Conservation (phyloP, 2,329 filamentous ascomycete species). For the Fusarium floridanum region DNA sequence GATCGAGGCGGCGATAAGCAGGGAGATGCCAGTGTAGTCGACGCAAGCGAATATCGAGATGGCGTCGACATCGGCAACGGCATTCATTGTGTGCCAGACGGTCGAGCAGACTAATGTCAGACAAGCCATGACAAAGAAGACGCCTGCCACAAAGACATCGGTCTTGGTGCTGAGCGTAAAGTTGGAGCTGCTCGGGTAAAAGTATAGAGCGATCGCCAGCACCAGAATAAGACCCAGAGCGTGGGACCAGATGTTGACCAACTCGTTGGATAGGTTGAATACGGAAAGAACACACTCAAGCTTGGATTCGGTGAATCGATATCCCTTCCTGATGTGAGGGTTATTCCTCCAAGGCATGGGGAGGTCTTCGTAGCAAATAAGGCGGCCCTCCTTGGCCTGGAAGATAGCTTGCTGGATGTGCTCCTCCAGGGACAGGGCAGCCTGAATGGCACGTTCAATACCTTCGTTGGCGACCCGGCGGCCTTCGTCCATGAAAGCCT, state of each 20-base stretch:
- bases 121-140: constrained; percentile 96
- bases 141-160: constrained; percentile 89
- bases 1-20: constrained; percentile 95
- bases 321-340: constrained; percentile 90
- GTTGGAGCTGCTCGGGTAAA: constrained; percentile 89
- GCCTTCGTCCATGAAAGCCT: constrained; percentile 81
- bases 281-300: constrained; percentile 88
- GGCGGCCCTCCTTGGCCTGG: constrained; percentile 81
- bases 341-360: constrained; percentile 95
- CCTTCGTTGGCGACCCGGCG: constrained; percentile 85
- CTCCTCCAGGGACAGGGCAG: constrained; percentile 85
- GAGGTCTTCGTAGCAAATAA: constrained; percentile 90
- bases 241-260: constrained; percentile 98
- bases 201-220: constrained; percentile 91
- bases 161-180: constrained; percentile 88
- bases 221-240: constrained; percentile 90
- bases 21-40: constrained; percentile 96
- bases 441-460: constrained; percentile 81
- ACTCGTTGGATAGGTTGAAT: constrained; percentile 90
- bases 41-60: constrained; percentile 98
- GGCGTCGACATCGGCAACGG: constrained; percentile 88
- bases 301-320: constrained; percentile 94
- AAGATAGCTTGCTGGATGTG: constrained; percentile 84
- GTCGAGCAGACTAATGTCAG: constrained; percentile 96
- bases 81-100: constrained; percentile 99